A percentile compares a stretch with the other conserved stretches of the same genome.
phyloP scores from a whole-genome alignment of 768 basidiomycete species.

The Podaxis pistillaris region DNA sequence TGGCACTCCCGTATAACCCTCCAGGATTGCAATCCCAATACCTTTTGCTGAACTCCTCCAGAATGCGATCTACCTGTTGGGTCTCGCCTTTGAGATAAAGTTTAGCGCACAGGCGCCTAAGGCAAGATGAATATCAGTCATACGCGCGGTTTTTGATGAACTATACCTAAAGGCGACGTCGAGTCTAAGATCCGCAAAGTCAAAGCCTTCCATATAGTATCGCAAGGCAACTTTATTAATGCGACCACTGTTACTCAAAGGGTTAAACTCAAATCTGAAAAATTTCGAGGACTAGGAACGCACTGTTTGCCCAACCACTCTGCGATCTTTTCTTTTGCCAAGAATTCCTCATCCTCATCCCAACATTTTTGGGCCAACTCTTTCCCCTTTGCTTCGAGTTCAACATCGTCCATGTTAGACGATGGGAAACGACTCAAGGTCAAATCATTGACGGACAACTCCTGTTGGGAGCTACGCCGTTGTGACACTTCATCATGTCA shows the following conservation, averaged over 20 bases:
- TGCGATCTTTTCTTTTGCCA: slow-evolving; percentile 89
- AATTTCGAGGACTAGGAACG: slow-evolving; percentile 35
- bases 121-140: slow-evolving; percentile 3
- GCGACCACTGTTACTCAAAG: slow-evolving; percentile 47
- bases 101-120: slow-evolving; percentile 84
- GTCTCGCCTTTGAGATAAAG: slow-evolving; percentile 94
- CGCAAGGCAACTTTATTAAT: slow-evolving; percentile 75
- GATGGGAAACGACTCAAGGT: slow-evolving; percentile 45
- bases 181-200: slow-evolving; percentile 78
- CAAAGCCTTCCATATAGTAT: slow-evolving; percentile 86
- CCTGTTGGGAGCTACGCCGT: slow-evolving; percentile 46
- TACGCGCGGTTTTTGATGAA: neutral
- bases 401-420: slow-evolving; percentile 49
- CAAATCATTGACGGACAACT: slow-evolving; percentile 52
- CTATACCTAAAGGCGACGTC: slow-evolving; percentile 87
- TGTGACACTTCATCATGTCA: slow-evolving; percentile 19
- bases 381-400: slow-evolving; percentile 63
- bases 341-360: slow-evolving; percentile 81
- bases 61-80: slow-evolving; percentile 95
- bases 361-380: slow-evolving; percentile 79
- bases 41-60: slow-evolving; percentile 86
- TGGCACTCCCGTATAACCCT: slow-evolving; percentile 78
- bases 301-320: slow-evolving; percentile 94
- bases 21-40: slow-evolving; percentile 91
- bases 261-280: neutral